These are phyloP conservation scores for Deakozyma indianensis DNA, from an alignment of 805 yeast genomes.

Conservation along the genomic window DNA sequence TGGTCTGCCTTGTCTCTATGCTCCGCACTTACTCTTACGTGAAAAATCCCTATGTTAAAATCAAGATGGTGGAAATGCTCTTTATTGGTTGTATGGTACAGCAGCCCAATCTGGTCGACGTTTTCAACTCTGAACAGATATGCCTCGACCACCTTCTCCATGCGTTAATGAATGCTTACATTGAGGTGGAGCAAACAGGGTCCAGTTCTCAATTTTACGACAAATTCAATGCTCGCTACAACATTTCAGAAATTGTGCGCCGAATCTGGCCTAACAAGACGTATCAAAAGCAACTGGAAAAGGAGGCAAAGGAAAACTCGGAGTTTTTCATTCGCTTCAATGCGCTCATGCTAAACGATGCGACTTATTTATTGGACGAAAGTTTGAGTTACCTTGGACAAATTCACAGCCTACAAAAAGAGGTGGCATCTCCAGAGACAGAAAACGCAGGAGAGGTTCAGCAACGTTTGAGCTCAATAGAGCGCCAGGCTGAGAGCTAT, in stretches of 20 bases:
- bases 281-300: conserved; percentile 54
- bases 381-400: conserved; percentile 64
- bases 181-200: conserved; percentile 92
- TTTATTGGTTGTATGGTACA: conserved; percentile 50
- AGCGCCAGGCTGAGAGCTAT: conserved; percentile 64
- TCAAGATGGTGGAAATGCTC: conserved; percentile 66
- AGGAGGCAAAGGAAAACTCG: conserved; percentile 51
- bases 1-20: conserved; percentile 61
- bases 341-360: conserved; percentile 89
- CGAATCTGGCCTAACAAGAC: conserved; percentile 63
- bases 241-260: conserved; percentile 71
- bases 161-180: conserved; percentile 78
- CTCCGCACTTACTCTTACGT: conserved; percentile 52
- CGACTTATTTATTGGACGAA: conserved; percentile 84
- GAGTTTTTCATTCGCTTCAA: conserved; percentile 85
- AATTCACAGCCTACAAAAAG: conserved; percentile 64
- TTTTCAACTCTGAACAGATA: conserved; percentile 48
- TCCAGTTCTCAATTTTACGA: conserved; percentile 91
- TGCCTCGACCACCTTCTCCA: conserved; percentile 58
- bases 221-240: conserved; percentile 81
- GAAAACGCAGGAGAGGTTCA: conserved; percentile 39
- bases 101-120: conserved; percentile 40
- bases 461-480: conserved; percentile 44
- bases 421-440: conserved; percentile 36
- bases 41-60: conserved; percentile 87